These are phyloP conservation scores for Paraconiothyrium brasiliense DNA, from an alignment of 2,329 filamentous ascomycete species.

Conservation along the genomic window DNA sequence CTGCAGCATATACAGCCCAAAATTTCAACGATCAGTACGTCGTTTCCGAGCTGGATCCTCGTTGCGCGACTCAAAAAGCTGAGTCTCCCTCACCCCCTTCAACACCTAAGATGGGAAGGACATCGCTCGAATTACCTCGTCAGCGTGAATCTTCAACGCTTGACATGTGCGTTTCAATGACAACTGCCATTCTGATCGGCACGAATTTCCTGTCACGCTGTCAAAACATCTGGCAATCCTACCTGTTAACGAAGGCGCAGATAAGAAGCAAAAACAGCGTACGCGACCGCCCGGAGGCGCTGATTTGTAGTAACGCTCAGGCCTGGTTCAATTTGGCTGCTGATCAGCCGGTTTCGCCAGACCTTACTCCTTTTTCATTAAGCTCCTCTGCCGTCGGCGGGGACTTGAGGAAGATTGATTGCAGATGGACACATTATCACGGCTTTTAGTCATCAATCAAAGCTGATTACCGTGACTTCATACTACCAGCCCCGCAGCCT, in stretches of 20 bases:
- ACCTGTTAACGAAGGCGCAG: not conserved
- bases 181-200: not conserved
- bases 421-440: not conserved
- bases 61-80: not conserved
- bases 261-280: not conserved
- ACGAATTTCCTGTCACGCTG: too few species aligned
- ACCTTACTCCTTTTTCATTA: constrained; percentile 2
- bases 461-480: not conserved
- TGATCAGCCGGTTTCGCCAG: constrained; percentile 8
- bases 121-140: not conserved
- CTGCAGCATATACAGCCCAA: too few species aligned
- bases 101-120: not conserved
- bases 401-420: constrained; percentile 2
- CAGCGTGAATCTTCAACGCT: not conserved
- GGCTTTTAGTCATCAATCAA: not conserved
- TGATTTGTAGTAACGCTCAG: not conserved
- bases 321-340: constrained; percentile 5
- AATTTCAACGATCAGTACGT: too few species aligned
- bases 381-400: not conserved
- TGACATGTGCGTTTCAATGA: not conserved
- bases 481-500: not conserved
- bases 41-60: not conserved
- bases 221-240: not conserved
- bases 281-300: not conserved
- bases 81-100: not conserved